Conservation (phyloP, 306 rosid genomes). For the Gleditsia sinensis region DNA sequence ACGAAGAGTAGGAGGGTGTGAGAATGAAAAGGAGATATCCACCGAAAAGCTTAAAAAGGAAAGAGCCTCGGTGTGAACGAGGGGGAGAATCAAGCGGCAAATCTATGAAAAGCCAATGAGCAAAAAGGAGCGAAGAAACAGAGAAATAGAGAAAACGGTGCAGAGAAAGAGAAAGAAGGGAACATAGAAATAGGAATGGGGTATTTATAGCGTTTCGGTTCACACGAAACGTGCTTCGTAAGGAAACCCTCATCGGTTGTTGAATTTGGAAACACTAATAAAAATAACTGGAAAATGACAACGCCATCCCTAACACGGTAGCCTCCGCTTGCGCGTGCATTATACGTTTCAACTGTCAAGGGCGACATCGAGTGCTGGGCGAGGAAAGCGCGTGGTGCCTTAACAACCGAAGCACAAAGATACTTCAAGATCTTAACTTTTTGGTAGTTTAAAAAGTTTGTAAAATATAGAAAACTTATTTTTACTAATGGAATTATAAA, state of each 20-base stretch:
- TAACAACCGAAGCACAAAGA: too few relatives aligned
- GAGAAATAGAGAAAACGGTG: constrained; percentile 10
- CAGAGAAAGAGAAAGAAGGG: background rate
- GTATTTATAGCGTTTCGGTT: constrained; percentile 56
- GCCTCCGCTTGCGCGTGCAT: background rate
- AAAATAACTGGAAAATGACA: background rate
- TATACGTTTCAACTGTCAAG: background rate
- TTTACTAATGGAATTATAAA: too few relatives aligned
- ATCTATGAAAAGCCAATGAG: constrained; percentile 34
- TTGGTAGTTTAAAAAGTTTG: too few relatives aligned
- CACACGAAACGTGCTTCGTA: constrained; percentile 37
- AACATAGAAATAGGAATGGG: background rate
- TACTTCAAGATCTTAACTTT: too few relatives aligned
- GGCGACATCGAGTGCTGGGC: background rate
- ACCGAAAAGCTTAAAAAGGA: constrained; percentile 20
- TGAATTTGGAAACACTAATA: constrained; percentile 43
- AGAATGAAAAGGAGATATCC: background rate
- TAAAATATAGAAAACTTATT: too few relatives aligned
- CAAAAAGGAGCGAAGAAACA: constrained; percentile 14
- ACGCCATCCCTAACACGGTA: background rate
- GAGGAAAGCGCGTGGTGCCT: background rate
- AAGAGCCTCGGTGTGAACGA: constrained; percentile 7
- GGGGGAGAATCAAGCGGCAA: constrained; percentile 21
- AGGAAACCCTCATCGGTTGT: constrained; percentile 45
- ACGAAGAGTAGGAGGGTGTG: background rate